Conservation (phyloP, 768 basidiomycete species). For the Candolleomyces eurysporus region DNA sequence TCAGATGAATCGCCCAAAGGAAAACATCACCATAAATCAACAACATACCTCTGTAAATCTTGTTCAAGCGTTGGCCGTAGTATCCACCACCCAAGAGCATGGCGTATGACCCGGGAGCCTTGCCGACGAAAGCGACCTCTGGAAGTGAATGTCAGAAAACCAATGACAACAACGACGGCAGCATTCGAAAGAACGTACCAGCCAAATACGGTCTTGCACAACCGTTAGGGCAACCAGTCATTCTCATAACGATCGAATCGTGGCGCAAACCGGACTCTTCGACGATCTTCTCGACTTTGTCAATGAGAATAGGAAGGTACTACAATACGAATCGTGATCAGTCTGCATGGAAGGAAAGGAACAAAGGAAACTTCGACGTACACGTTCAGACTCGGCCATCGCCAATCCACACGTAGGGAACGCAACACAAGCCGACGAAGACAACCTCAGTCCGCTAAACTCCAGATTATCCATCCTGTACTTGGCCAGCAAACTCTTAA, state of each 20-base stretch:
- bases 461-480: conserved; percentile 89
- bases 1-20: neutral
- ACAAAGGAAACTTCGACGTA: conserved; percentile 22
- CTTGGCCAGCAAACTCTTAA: conserved; percentile 76
- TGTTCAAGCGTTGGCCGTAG: conserved; percentile 91
- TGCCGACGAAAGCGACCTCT: conserved; percentile 97
- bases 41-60: conserved; percentile 80
- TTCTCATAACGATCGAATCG: conserved; percentile 96
- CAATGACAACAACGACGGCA: neutral
- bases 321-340: conserved; percentile 22
- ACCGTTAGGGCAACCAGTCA: conserved; percentile 96
- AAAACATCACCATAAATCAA: neutral
- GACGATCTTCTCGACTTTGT: conserved; percentile 93
- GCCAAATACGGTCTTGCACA: conserved; percentile 93
- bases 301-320: conserved; percentile 90
- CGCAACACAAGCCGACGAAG: conserved; percentile 94
- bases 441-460: conserved; percentile 75
- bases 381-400: conserved; percentile 55
- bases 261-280: conserved; percentile 92
- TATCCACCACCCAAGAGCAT: conserved; percentile 98
- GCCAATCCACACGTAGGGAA: conserved; percentile 87
- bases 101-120: conserved; percentile 87
- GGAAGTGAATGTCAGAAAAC: conserved; percentile 9
- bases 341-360: conserved; percentile 1
- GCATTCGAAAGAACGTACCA: conserved; percentile 40